These are phyloP conservation scores for Polygonum aviculare DNA, from an alignment of 148 eudicot genomes.

Conservation along the genomic window DNA sequence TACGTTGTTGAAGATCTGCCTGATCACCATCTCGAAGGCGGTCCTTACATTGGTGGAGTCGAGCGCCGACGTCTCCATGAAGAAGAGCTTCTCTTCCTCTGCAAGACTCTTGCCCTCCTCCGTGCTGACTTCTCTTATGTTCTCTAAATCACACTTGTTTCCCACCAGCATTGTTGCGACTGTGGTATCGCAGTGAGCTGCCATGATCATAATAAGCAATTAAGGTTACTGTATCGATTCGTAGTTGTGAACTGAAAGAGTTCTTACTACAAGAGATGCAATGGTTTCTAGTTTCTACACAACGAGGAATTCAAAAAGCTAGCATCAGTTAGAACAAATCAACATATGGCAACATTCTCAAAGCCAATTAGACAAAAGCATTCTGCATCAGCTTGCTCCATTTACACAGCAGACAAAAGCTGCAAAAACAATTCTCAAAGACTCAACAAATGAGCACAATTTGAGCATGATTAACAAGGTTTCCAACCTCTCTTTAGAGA, in stretches of 20 bases:
- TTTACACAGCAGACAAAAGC: background rate
- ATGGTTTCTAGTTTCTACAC: background rate
- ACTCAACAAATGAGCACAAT: background rate
- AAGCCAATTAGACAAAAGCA: background rate
- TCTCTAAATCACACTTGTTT: constrained; percentile 65
- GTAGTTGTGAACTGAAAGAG: background rate
- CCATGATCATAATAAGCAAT: constrained; percentile 4
- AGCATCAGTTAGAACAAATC: background rate
- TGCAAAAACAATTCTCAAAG: background rate
- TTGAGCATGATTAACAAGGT: background rate
- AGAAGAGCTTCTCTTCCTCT: constrained; percentile 63
- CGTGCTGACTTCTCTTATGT: constrained; percentile 49
- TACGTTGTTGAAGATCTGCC: constrained; percentile 56
- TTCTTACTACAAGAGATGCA: background rate
- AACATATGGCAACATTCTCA: background rate
- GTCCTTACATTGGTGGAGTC: constrained; percentile 60
- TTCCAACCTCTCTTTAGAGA: no score
- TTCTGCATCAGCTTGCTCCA: background rate
- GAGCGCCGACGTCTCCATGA: constrained; percentile 83
- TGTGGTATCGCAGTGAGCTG: constrained; percentile 77
- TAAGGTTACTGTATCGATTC: background rate
- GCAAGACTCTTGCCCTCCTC: constrained; percentile 66
- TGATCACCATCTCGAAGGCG: constrained; percentile 74
- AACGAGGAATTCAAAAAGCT: background rate
- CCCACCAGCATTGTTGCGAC: constrained; percentile 73